Evolutionary conservation across 2,329 filamentous ascomycete species (phyloP), one percentile per base, ranked within the genome.

Genomic region (Paracoccidioides brasiliensis): DNA sequence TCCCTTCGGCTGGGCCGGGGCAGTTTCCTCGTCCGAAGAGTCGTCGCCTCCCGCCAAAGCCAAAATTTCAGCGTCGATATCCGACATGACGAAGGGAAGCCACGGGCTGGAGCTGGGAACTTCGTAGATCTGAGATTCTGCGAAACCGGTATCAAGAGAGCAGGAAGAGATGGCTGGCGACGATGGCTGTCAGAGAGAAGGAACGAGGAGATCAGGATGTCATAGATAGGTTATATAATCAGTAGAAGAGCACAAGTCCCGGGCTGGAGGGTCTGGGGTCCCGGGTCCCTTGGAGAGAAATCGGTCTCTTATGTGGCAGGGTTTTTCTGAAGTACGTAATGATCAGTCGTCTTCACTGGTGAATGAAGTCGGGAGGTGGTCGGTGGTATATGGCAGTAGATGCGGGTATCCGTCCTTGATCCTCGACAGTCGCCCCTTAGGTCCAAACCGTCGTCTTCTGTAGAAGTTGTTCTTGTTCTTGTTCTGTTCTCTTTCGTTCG

Each of bases 21-120:
- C 10, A 55, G 72, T 68, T 61, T 80, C 78, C 59, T 78, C 76
- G 60, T 78, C 76, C 52, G 75, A 77, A 58, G 74, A 73, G 56
- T 72, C 69, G 64, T 77, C 85, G 63, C 88, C 89, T 65, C 89
- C 93, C 55, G 90, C 93, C 61, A 97, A 83, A 66, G 88, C 90
- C 61, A 97, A 85, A 62, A 97, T 84, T 75, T 96, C 91, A 64
- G 91, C 90, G 69, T 97, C 91, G 62, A 96, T 80, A 67, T 91
- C 88, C 56, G 88, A 86, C 90, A 95, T 95, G 65, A 61, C 78
- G 12, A 6, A n/a, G n/a, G 61, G 48, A 95, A 65, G 61, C 78
- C 9, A 30, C 30, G 32, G 61, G 51, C 53, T 56, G 43, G 41
- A 53, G 37, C 9, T 37, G 38, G 52, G 15, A 15, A 15, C 52